phyloP scores from a whole-genome alignment of 1,284 basidiomycete species.

The Thelephora terrestris region DNA sequence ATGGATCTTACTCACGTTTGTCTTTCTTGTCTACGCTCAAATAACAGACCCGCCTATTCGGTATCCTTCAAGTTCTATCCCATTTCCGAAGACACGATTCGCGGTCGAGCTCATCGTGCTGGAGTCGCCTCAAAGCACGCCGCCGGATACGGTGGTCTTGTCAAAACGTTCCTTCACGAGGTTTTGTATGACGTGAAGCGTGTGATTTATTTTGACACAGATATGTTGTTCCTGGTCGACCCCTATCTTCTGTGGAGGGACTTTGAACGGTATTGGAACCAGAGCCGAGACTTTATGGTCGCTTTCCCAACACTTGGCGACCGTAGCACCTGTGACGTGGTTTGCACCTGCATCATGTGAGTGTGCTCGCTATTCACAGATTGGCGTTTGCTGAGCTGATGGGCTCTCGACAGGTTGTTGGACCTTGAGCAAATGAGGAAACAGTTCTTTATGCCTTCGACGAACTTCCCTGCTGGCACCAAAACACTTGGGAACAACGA shows the following conservation, averaged over 20 bases:
- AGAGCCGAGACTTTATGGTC: slow-evolving; percentile 2
- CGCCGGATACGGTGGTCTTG: slow-evolving; percentile 6
- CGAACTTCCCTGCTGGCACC: not conserved
- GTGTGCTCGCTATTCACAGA: not conserved
- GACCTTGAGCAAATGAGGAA: slow-evolving; percentile 4
- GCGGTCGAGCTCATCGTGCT: not conserved
- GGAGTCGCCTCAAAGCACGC: slow-evolving; percentile 3
- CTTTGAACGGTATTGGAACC: slow-evolving; percentile 4
- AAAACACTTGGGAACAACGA: not conserved
- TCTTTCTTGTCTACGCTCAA: not conserved
- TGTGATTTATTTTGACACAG: slow-evolving; percentile 8
- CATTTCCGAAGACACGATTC: not conserved
- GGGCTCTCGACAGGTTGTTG: slow-evolving; percentile 1
- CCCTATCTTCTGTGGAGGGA: slow-evolving; percentile 8
- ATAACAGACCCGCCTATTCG: slow-evolving; percentile 1
- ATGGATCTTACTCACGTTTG: not conserved
- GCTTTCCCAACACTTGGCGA: slow-evolving; percentile 5
- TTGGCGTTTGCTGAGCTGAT: not conserved
- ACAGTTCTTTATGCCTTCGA: slow-evolving; percentile 4
- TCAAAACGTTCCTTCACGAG: slow-evolving; percentile 8
- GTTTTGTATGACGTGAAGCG: slow-evolving; percentile 5
- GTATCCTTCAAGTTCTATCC: slow-evolving; percentile 2
- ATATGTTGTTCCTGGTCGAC: slow-evolving; percentile 9
- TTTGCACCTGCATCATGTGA: slow-evolving; percentile 7
- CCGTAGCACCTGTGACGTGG: not conserved